A percentile compares a stretch with the other conserved stretches of the same genome.
Conservation (phyloP, 768 basidiomycete genomes). For the Strobilomyces echinocephalus region DNA sequence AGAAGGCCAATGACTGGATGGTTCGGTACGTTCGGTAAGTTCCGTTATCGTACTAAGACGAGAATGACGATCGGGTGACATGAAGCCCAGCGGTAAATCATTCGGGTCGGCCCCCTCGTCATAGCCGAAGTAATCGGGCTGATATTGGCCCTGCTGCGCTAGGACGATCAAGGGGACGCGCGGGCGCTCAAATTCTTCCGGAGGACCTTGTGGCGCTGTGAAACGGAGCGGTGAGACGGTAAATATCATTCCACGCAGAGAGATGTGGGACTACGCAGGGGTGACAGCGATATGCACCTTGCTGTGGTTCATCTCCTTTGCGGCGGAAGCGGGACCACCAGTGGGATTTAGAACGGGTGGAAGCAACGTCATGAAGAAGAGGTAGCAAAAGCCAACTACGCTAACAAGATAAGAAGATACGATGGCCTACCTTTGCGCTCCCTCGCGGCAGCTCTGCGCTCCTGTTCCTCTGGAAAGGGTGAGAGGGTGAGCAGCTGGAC, state of each 20-base stretch:
- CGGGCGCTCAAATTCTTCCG: constrained; percentile 36
- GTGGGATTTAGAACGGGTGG: constrained; percentile 27
- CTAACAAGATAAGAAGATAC: constrained; percentile 22
- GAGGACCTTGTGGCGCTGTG: constrained; percentile 16
- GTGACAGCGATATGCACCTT: constrained; percentile 51
- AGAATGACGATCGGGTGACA: constrained; percentile 28
- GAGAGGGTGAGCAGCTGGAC: background rate
- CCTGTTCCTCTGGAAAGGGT: constrained; percentile 56
- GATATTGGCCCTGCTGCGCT: constrained; percentile 50
- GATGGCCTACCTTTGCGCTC: constrained; percentile 82
- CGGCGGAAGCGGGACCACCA: constrained; percentile 35
- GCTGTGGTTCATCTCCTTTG: constrained; percentile 38
- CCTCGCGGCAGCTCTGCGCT: constrained; percentile 53
- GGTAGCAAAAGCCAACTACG: constrained; percentile 33
- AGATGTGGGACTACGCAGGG: constrained; percentile 27
- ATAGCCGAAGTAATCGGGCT: constrained; percentile 25
- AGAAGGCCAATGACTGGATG: constrained; percentile 45
- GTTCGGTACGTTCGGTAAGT: constrained; percentile 59
- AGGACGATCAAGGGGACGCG: constrained; percentile 56
- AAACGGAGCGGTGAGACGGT: constrained; percentile 17
- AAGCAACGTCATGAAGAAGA: constrained; percentile 30
- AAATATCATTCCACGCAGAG: constrained; percentile 15
- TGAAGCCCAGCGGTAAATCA: constrained; percentile 33
- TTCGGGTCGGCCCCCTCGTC: constrained; percentile 21
- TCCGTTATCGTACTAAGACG: constrained; percentile 66